phyloP scores from a whole-genome alignment of 2,329 filamentous ascomycete species.

The Ophiostoma quercus region DNA sequence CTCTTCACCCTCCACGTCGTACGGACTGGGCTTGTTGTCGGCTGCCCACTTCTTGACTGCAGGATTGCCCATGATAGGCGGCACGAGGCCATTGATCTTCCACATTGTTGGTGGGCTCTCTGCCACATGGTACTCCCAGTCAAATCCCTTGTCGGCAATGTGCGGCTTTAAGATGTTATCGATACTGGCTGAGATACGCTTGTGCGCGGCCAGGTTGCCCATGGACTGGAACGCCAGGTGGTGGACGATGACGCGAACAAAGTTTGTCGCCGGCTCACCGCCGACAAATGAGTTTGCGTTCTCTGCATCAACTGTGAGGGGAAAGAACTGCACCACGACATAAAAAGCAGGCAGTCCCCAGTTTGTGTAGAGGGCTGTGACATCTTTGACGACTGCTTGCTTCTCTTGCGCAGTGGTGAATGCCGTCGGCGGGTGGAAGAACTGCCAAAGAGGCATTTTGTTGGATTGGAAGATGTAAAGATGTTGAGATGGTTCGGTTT shows the following conservation, averaged over 20 bases:
- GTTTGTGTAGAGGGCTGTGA: slow-evolving; percentile 33
- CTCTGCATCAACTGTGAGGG: slow-evolving; percentile 24
- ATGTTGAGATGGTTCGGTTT: too few species aligned
- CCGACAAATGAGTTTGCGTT: slow-evolving; percentile 12
- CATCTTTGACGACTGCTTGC: slow-evolving; percentile 33
- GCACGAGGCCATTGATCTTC: slow-evolving; percentile 37
- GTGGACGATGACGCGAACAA: slow-evolving; percentile 24
- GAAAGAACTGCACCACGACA: slow-evolving; percentile 40
- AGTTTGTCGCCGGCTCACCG: slow-evolving; percentile 18
- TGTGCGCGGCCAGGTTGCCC: slow-evolving; percentile 14
- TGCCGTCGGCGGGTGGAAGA: slow-evolving; percentile 38
- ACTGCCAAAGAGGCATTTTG: slow-evolving; percentile 41
- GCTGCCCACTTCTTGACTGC: slow-evolving; percentile 15
- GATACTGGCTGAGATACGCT: slow-evolving; percentile 26
- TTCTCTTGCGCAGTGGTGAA: slow-evolving; percentile 34
- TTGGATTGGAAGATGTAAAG: too few species aligned
- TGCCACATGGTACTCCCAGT: slow-evolving; percentile 41
- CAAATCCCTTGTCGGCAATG: slow-evolving; percentile 39
- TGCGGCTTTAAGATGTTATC: slow-evolving; percentile 38
- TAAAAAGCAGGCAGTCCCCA: slow-evolving; percentile 41
- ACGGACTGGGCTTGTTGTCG: slow-evolving; percentile 18
- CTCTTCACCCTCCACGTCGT: neutral
- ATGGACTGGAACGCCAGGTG: slow-evolving; percentile 23
- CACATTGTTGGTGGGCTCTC: slow-evolving; percentile 42
- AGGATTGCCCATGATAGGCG: slow-evolving; percentile 15